These are phyloP conservation scores for Trichophyton benhamiae DNA, from an alignment of 2,329 filamentous ascomycete genomes.

Conservation along the genomic window DNA sequence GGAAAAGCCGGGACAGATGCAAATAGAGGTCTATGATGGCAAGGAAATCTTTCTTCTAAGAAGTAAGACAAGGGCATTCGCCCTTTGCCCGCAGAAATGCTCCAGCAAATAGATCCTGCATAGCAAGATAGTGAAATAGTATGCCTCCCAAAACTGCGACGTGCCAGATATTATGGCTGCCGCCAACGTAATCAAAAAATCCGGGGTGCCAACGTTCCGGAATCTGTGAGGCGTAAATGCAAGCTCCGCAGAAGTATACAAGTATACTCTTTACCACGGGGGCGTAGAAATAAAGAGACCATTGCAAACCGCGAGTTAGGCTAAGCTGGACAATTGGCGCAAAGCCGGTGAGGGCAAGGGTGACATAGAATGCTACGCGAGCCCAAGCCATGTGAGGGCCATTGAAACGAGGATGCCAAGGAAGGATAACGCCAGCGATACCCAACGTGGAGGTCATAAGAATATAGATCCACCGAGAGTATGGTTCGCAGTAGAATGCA, in stretches of 20 bases:
- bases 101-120: conserved; percentile 83
- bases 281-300: conserved; percentile 81
- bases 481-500: conserved; percentile 92
- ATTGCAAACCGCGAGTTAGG: conserved; percentile 61
- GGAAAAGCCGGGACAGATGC: not conserved
- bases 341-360: conserved; percentile 76
- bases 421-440: conserved; percentile 74
- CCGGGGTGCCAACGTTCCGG: conserved; percentile 90
- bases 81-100: conserved; percentile 58
- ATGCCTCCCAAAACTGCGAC: conserved; percentile 88
- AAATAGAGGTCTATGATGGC: not conserved
- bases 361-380: conserved; percentile 81
- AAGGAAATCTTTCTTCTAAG: not conserved
- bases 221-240: conserved; percentile 80
- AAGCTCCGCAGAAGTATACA: conserved; percentile 75
- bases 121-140: conserved; percentile 89
- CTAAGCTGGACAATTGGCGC: conserved; percentile 76
- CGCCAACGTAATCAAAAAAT: conserved; percentile 87
- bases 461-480: conserved; percentile 80
- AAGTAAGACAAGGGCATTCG: conserved; percentile 20
- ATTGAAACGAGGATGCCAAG: conserved; percentile 95
- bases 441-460: conserved; percentile 66
- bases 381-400: conserved; percentile 83
- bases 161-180: conserved; percentile 97
- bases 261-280: conserved; percentile 71